phyloP scores from a whole-genome alignment of 495 filamentous ascomycete genomes.

The Staphylotrichum longicolle region DNA sequence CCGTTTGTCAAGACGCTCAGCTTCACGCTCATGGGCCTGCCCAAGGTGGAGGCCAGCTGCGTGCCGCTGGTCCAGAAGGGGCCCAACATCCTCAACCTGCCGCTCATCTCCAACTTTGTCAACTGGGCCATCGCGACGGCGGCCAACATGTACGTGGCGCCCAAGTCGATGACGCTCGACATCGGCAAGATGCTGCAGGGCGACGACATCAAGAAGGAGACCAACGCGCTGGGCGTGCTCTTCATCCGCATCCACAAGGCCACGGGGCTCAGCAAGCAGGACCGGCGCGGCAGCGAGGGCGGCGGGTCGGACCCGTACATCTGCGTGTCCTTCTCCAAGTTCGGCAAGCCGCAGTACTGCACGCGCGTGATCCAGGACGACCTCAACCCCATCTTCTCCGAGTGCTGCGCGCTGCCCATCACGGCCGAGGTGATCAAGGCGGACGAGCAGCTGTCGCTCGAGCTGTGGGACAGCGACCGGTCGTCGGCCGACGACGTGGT shows the following conservation, averaged over 20 bases:
- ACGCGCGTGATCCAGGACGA: slow-evolving; percentile 93
- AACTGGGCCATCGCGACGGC: slow-evolving; percentile 92
- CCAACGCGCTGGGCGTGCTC: slow-evolving; percentile 76
- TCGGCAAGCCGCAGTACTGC: slow-evolving; percentile 97
- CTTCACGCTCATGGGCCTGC: slow-evolving; percentile 88
- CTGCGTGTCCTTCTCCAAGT: slow-evolving; percentile 68
- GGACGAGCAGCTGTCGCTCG: slow-evolving; percentile 85
- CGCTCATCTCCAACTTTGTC: slow-evolving; percentile 92
- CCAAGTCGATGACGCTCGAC: slow-evolving; percentile 93
- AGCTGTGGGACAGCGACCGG: slow-evolving; percentile 92
- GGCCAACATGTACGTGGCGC: slow-evolving; percentile 86
- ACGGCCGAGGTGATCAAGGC: slow-evolving; percentile 88
- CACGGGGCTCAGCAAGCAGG: slow-evolving; percentile 84
- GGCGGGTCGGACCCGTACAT: slow-evolving; percentile 96
- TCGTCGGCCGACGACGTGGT: slow-evolving; percentile 90
- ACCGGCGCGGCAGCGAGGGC: slow-evolving; percentile 73
- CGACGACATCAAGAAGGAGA: slow-evolving; percentile 87
- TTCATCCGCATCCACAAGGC: slow-evolving; percentile 92
- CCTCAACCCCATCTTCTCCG: slow-evolving; percentile 90
- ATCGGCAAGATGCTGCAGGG: slow-evolving; percentile 85
- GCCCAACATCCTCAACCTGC: slow-evolving; percentile 88
- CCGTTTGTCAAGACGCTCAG: slow-evolving; percentile 90
- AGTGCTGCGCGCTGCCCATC: slow-evolving; percentile 81
- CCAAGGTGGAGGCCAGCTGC: slow-evolving; percentile 86
- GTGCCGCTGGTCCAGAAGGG: slow-evolving; percentile 85